phyloP scores from a whole-genome alignment of 73 alveolate genomes.

The Durusdinium trenchii region DNA sequence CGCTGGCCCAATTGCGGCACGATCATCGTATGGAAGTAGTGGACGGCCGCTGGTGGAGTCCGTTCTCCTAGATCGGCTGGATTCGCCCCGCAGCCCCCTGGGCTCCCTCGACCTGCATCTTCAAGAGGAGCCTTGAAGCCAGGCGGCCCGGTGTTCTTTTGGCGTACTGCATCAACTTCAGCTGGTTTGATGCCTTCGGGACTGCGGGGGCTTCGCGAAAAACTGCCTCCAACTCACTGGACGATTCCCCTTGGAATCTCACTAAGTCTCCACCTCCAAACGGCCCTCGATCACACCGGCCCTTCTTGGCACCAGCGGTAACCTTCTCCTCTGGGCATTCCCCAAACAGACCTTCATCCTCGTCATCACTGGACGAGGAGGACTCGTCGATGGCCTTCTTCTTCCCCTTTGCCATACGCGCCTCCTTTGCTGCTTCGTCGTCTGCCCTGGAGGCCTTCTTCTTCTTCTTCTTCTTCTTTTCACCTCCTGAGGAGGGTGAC shows the following conservation, averaged over 20 bases:
- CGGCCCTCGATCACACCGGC: neutral
- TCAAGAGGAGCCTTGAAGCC: neutral
- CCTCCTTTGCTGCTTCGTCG: too few relatives aligned
- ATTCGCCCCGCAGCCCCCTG: neutral
- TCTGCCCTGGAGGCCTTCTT: too few relatives aligned
- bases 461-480: too few relatives aligned
- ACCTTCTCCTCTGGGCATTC: too few relatives aligned
- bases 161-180: neutral
- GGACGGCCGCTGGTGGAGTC: neutral
- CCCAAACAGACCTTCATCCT: neutral
- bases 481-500: too few relatives aligned
- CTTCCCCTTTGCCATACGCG: too few relatives aligned
- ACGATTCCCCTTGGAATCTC: neutral
- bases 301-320: neutral
- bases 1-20: neutral
- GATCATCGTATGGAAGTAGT: neutral
- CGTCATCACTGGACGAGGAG: too few relatives aligned
- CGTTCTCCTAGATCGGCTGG: neutral
- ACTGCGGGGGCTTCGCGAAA: constrained; percentile 1
- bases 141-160: neutral
- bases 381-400: too few relatives aligned
- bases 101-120: neutral
- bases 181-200: neutral
- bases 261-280: neutral
- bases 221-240: neutral